Evolutionary conservation across 106 monocot species (phyloP).

Genomic region (Dendrobium nobile): DNA sequence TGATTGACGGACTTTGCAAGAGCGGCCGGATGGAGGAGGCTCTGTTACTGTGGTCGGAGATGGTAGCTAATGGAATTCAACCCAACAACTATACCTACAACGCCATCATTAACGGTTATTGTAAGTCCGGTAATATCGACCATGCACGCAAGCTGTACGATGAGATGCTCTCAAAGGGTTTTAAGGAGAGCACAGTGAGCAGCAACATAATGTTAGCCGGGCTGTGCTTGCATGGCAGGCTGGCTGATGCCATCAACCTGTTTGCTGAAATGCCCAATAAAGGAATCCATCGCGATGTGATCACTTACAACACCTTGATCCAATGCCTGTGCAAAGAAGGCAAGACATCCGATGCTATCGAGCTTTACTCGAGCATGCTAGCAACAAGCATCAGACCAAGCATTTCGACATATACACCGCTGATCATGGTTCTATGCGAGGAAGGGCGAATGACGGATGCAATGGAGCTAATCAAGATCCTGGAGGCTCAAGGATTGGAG

Average conservation of each 20-base stretch:
- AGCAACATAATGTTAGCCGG: constrained; percentile 50
- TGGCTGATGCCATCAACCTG: constrained; percentile 29
- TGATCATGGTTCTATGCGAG: constrained; percentile 35
- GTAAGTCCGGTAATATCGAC: constrained; percentile 31
- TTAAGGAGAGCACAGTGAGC: constrained; percentile 29
- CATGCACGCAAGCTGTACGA: constrained; percentile 33
- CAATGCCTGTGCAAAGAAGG: constrained; percentile 43
- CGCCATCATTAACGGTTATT: constrained; percentile 30
- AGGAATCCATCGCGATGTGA: constrained; percentile 31
- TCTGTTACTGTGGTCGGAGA: constrained; percentile 33
- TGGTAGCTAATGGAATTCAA: constrained; percentile 34
- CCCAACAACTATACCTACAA: constrained; percentile 47
- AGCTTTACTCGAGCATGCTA: constrained; percentile 24
- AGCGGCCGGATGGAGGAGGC: constrained; percentile 33
- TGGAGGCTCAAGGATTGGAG: constrained; percentile 36
- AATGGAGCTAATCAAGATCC: constrained; percentile 28
- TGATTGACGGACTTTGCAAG: constrained; percentile 54
- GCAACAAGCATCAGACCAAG: constrained; percentile 27
- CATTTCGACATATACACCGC: constrained; percentile 36
- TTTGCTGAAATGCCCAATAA: constrained; percentile 34
- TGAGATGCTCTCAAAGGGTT: constrained; percentile 43
- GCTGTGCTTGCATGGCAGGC: constrained; percentile 29
- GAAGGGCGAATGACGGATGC: constrained; percentile 32
- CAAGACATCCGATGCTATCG: constrained; percentile 21
- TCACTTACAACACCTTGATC: constrained; percentile 55